Percentiles rank a stretch among this genome's conserved stretches.
These are phyloP conservation scores for Arabidopsis thaliana DNA, from an alignment of 345 rosid species.

Conservation along the genomic window DNA sequence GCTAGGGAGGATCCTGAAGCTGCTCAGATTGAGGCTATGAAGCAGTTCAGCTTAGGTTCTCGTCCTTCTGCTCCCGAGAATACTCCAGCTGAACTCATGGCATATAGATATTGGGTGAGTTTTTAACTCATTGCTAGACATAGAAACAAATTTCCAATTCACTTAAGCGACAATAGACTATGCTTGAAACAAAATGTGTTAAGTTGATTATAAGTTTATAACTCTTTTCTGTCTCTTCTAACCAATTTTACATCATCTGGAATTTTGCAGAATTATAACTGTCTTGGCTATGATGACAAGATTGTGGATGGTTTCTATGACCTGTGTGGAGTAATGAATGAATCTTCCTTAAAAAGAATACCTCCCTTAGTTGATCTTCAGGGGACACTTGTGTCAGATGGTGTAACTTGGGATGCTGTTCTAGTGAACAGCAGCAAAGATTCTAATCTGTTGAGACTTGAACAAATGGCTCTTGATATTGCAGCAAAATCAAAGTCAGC, in stretches of 20 bases:
- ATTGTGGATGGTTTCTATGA: constrained; percentile 95
- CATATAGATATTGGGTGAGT: constrained; percentile 93
- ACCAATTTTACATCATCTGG: constrained; percentile 60
- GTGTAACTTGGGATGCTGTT: constrained; percentile 83
- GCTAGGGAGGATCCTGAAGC: constrained; percentile 99
- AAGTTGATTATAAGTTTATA: background rate
- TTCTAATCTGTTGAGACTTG: constrained; percentile 76
- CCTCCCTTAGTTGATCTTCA: constrained; percentile 91
- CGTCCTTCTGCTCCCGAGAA: constrained; percentile 62
- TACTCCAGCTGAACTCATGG: constrained; percentile 91
- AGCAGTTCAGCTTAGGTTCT: constrained; percentile 89
- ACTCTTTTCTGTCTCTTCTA: constrained; percentile 50
- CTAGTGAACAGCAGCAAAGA: constrained; percentile 79
- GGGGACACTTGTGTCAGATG: constrained; percentile 66
- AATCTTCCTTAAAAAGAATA: constrained; percentile 65
- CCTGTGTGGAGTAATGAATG: constrained; percentile 68
- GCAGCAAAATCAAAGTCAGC: constrained; percentile 65
- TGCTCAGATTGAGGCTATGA: constrained; percentile 95
- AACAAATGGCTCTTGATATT: constrained; percentile 74
- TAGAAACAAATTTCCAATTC: constrained; percentile 4
- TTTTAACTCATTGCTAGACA: constrained; percentile 29
- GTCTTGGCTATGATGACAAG: constrained; percentile 96
- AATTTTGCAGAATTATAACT: constrained; percentile 87
- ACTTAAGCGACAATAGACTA: background rate
- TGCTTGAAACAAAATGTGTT: background rate